Conservation (phyloP, 2,329 filamentous ascomycete species). For the Macrophomina phaseolina region DNA sequence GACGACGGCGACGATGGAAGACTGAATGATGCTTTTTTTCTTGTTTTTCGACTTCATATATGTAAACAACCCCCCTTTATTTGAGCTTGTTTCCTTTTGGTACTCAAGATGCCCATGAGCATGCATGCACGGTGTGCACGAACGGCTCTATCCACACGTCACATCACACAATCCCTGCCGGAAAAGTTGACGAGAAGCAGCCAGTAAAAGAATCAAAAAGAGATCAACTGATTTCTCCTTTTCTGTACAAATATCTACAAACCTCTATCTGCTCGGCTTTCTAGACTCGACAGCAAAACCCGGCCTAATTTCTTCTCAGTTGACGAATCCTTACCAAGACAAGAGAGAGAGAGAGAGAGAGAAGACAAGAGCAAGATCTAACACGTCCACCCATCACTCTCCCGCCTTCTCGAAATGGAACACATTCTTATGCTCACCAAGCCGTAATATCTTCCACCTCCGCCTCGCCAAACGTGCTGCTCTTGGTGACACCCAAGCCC, state of each 20-base stretch:
- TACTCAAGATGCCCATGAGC: background rate
- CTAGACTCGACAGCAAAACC: background rate
- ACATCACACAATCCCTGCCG: too few relatives aligned
- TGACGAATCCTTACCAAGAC: background rate
- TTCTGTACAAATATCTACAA: background rate
- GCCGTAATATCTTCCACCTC: slow-evolving; percentile 96
- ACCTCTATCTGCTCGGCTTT: background rate
- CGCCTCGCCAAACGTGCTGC: slow-evolving; percentile 91
- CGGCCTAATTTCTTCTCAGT: background rate
- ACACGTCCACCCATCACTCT: background rate
- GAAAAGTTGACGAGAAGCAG: background rate
- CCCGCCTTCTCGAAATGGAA: background rate
- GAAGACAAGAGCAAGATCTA: background rate
- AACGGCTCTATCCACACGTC: background rate
- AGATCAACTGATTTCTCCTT: background rate
- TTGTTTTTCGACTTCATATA: background rate
- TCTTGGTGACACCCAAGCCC: slow-evolving; percentile 73
- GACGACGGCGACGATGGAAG: background rate
- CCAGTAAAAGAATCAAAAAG: background rate
- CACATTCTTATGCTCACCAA: slow-evolving; percentile 64
- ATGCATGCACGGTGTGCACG: background rate
- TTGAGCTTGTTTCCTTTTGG: background rate
- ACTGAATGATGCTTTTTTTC: background rate
- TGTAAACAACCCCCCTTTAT: slow-evolving; percentile 5
- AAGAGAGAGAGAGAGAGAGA: too few relatives aligned